phyloP scores from a whole-genome alignment of 352 stramenopile species.

The Discostella stelligera region DNA sequence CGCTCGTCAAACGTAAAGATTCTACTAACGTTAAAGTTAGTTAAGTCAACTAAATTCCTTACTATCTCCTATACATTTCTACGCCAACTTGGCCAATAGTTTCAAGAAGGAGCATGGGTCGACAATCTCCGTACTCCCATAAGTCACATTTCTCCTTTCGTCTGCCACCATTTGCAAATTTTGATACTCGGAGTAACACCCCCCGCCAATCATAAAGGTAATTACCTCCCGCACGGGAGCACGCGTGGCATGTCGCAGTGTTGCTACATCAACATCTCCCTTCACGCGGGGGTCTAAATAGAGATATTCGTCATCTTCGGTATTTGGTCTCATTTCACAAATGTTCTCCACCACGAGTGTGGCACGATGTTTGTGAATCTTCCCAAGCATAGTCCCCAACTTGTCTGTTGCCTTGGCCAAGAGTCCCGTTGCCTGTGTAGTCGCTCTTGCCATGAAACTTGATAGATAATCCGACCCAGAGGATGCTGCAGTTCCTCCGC shows the following conservation, averaged over 20 bases:
- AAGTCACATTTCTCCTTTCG: constrained; percentile 73
- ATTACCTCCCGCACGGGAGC: constrained; percentile 81
- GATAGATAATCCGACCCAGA: constrained; percentile 62
- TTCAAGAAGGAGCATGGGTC: constrained; percentile 75
- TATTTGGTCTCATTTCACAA: constrained; percentile 77
- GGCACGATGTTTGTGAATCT: constrained; percentile 83
- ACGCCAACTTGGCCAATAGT: constrained; percentile 72
- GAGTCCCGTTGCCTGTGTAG: constrained; percentile 81
- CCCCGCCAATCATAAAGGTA: constrained; percentile 86
- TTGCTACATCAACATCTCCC: constrained; percentile 71
- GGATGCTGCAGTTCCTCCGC: constrained; percentile 9
- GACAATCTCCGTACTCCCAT: constrained; percentile 81
- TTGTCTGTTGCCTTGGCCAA: constrained; percentile 82
- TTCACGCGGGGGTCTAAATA: constrained; percentile 84
- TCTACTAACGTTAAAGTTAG: too few species aligned
- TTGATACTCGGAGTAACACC: constrained; percentile 88
- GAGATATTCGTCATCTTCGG: constrained; percentile 85
- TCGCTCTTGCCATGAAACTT: constrained; percentile 78
- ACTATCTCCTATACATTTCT: constrained; percentile 1
- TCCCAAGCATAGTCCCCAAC: constrained; percentile 73
- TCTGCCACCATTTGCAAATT: constrained; percentile 85
- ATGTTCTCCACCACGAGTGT: constrained; percentile 85
- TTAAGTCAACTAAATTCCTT: not conserved
- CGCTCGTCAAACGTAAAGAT: too few species aligned
- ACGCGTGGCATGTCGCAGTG: constrained; percentile 57